These are phyloP conservation scores for Fusarium illudens DNA, from an alignment of 2,329 filamentous ascomycete species.

Conservation along the genomic window DNA sequence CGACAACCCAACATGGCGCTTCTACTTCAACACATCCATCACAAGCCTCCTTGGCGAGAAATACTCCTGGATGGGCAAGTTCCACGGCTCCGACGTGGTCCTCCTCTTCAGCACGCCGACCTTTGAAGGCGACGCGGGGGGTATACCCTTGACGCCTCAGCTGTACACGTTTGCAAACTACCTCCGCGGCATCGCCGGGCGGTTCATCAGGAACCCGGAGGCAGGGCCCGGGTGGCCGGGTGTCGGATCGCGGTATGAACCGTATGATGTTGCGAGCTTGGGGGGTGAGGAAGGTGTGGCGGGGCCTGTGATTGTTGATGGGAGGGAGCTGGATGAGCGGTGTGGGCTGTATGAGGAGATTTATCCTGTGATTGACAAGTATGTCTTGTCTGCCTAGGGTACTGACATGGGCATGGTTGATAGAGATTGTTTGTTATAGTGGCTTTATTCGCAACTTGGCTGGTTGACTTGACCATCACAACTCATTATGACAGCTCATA, in stretches of 20 bases:
- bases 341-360: slow-evolving; percentile 32
- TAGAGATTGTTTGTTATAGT: too few species aligned
- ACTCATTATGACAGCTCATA: neutral
- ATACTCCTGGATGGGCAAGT: slow-evolving; percentile 39
- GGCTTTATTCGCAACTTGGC: neutral
- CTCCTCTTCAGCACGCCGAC: slow-evolving; percentile 37
- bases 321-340: slow-evolving; percentile 25
- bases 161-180: slow-evolving; percentile 38
- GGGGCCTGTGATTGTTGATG: slow-evolving; percentile 30
- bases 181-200: slow-evolving; percentile 35
- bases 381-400: slow-evolving; percentile 4
- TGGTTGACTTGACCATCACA: neutral
- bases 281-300: slow-evolving; percentile 22
- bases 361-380: slow-evolving; percentile 26
- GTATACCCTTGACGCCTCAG: slow-evolving; percentile 21
- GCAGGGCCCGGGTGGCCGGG: slow-evolving; percentile 39
- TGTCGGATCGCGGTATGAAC: slow-evolving; percentile 32
- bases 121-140: slow-evolving; percentile 9
- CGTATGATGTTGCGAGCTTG: slow-evolving; percentile 34
- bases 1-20: slow-evolving; percentile 39
- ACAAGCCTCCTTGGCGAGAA: slow-evolving; percentile 27
- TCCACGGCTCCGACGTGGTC: slow-evolving; percentile 39
- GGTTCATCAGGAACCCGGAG: slow-evolving; percentile 37
- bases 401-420: neutral
- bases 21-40: slow-evolving; percentile 40